These are phyloP conservation scores for Daldinia vernicosa DNA, from an alignment of 495 filamentous ascomycete genomes.

Conservation along the genomic window DNA sequence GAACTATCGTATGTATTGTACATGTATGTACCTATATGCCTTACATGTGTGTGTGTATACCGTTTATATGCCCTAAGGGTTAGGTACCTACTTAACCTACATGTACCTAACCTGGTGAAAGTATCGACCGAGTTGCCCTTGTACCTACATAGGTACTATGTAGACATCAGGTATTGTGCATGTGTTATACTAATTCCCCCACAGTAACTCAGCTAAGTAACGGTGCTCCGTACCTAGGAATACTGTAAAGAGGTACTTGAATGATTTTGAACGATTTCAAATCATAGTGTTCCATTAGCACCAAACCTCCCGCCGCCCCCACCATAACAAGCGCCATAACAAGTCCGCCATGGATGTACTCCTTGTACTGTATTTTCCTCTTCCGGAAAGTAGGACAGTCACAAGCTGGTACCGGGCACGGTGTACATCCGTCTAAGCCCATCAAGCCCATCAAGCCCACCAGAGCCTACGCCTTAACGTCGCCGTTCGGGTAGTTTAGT, in stretches of 20 bases:
- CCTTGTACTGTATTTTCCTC: slow-evolving; percentile 32
- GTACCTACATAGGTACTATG: too few relatives aligned
- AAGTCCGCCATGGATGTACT: slow-evolving; percentile 11
- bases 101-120: neutral
- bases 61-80: neutral
- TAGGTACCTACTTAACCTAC: too few relatives aligned
- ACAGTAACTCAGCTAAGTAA: slow-evolving; percentile 6
- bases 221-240: slow-evolving; percentile 27
- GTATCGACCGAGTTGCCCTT: neutral
- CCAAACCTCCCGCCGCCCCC: slow-evolving; percentile 27
- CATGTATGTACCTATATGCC: neutral
- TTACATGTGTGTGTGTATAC: too few relatives aligned
- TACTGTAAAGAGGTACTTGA: slow-evolving; percentile 31
- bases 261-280: neutral
- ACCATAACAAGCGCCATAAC: slow-evolving; percentile 10
- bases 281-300: slow-evolving; percentile 10
- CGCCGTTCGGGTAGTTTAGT: slow-evolving; percentile 43
- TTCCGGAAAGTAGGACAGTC: slow-evolving; percentile 40
- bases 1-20: neutral
- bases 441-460: slow-evolving; percentile 25
- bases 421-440: slow-evolving; percentile 26
- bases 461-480: slow-evolving; percentile 23
- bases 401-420: slow-evolving; percentile 22
- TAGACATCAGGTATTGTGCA: neutral
- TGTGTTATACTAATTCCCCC: slow-evolving; percentile 7